Conservation (phyloP, 75 land plant genomes). For the Adiantum capillusveneris region DNA sequence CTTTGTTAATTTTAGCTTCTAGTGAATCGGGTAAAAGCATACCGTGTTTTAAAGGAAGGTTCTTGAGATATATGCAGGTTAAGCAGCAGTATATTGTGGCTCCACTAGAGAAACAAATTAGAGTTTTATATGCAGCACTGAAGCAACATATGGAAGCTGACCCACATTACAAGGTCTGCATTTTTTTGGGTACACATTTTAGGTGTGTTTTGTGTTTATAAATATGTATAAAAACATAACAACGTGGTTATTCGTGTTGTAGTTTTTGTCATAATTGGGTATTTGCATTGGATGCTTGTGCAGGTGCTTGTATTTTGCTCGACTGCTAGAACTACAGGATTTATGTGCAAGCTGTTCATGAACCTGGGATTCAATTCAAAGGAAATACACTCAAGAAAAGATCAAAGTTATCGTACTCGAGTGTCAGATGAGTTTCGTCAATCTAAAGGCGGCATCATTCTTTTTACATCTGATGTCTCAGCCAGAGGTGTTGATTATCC, state of each 20-base stretch:
- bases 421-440: conserved; percentile 93
- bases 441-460: conserved; percentile 76
- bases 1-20: too few species aligned
- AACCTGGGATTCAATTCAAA: conserved; percentile 85
- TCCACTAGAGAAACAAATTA: conserved; percentile 3
- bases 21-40: too few species aligned
- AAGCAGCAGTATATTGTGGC: conserved; percentile 21
- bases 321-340: conserved; percentile 86
- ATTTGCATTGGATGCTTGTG: not conserved
- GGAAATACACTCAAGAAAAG: conserved; percentile 95
- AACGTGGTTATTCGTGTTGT: not conserved
- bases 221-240: not conserved
- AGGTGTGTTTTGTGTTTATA: not conserved
- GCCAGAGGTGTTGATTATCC: conserved; percentile 99
- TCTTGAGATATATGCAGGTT: conserved; percentile 9
- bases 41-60: too few species aligned
- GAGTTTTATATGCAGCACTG: conserved; percentile 54
- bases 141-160: conserved; percentile 70
- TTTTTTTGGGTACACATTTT: not conserved
- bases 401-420: conserved; percentile 73
- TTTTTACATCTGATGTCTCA: conserved; percentile 98
- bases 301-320: conserved; percentile 98
- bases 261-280: not conserved
- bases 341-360: conserved; percentile 58
- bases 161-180: conserved; percentile 77